Evolutionary conservation across 31 red algal species (phyloP).

Genomic region (Asparagopsis taxiformis): DNA sequence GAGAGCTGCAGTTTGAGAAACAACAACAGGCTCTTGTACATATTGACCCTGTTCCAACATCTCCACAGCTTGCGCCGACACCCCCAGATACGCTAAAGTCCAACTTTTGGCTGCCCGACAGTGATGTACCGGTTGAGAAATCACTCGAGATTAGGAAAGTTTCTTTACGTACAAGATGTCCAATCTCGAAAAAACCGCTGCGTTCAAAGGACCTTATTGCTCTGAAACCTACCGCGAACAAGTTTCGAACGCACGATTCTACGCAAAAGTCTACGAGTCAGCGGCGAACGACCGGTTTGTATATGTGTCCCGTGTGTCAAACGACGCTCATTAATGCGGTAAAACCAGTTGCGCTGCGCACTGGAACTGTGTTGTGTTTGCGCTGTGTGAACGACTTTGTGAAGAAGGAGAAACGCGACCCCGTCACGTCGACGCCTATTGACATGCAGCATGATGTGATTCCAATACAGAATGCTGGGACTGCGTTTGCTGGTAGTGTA

Average conservation of each 20-base stretch:
- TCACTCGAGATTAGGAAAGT: background rate
- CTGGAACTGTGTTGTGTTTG: slow-evolving; percentile 65
- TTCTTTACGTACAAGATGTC: slow-evolving; percentile 30
- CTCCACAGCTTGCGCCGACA: background rate
- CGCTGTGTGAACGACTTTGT: slow-evolving; percentile 72
- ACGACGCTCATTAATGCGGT: slow-evolving; percentile 59
- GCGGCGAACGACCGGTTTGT: slow-evolving; percentile 6
- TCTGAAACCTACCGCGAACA: slow-evolving; percentile 16
- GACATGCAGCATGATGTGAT: slow-evolving; percentile 53
- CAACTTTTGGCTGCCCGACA: slow-evolving; percentile 60
- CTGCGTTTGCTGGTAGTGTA: slow-evolving; percentile 63
- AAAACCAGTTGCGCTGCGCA: slow-evolving; percentile 59
- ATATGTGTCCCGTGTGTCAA: slow-evolving; percentile 71
- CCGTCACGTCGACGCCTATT: slow-evolving; percentile 35
- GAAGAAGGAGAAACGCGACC: slow-evolving; percentile 33
- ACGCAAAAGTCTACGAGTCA: background rate
- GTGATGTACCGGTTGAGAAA: background rate
- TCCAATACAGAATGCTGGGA: slow-evolving; percentile 53
- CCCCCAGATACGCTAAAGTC: background rate
- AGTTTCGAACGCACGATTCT: background rate
- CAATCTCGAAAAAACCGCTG: slow-evolving; percentile 46
- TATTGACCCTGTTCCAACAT: slow-evolving; percentile 1
- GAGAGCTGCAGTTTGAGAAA: too few species aligned
- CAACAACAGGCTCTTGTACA: too few species aligned
- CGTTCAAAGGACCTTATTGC: slow-evolving; percentile 40